Base-by-base conservation (phyloP, 352 stramenopile species). In the Globisporangium megalacanthum region DNA sequence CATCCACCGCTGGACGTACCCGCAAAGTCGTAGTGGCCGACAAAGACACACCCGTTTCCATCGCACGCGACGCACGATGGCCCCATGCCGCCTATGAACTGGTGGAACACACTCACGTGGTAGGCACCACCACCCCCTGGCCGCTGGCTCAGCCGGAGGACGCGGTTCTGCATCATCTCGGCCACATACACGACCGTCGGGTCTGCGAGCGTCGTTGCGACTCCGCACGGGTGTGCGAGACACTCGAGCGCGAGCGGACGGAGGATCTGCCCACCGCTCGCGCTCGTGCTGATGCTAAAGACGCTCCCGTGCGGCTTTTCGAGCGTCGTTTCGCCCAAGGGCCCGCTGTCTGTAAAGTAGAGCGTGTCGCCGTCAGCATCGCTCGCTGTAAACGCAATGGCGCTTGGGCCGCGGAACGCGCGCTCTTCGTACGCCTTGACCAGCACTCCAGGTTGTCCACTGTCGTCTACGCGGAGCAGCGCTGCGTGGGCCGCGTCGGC, bases 311-410 rank as follows among this genome's bases (percentile, higher is more conserved):
- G 69, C 13, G 83, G 79, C 4, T 79, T 73, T 64, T 91, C 83
- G n/a, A 96, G 69, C 45, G 83, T 94, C 50, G 83, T 92, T 62
- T 96, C 87, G 19, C 87, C 87, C 37, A 96, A 48, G 10, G 85
- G 85, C 0, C 87, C 87, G 52, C 80, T 91, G 65, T 96, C 85
- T 0, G 87, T 89, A 61, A 96, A 96, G 66, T 88, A 94, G 49
- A 95, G 69, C 11, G 77, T 72, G 49, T 71, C 77, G 44, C 88
- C 73, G 20, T 62, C 51, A 29, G 25, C 25, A 0, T 67, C 64
- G 4, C 44, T 9, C 9, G 49, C n/a, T 15, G 33, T 33, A 54
- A 92, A 88, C 15, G 79, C 64, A 47, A 94, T 68, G 44, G 76
- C 75, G 54, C 74, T 89, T n/a, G 82, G 84, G 0, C 83, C 83